Evolutionary conservation across 2,329 filamentous ascomycete genomes (phyloP).

Genomic region (Tolypocladium tropicale): DNA sequence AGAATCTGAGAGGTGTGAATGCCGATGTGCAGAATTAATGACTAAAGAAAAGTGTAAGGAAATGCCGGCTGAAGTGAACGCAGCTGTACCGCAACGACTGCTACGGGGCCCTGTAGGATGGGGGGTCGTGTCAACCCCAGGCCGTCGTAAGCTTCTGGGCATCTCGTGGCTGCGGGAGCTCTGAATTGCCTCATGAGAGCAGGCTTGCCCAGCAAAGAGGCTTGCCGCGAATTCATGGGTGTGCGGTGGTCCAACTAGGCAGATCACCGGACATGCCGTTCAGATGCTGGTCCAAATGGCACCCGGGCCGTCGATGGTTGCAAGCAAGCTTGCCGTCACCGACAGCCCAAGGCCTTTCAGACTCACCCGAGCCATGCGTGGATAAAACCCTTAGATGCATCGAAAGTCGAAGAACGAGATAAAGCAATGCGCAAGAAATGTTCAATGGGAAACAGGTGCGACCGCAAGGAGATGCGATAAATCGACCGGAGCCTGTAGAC

Average conservation of each 20-base stretch:
- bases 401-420: conserved; percentile 35
- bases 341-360: conserved; percentile 10
- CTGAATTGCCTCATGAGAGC: conserved; percentile 1
- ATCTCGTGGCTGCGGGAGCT: conserved; percentile 3
- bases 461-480: conserved; percentile 10
- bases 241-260: conserved; percentile 8
- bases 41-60: conserved; percentile 18
- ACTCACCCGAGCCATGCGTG: conserved; percentile 28
- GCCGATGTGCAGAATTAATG: conserved; percentile 10
- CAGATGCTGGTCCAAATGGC: conserved; percentile 16
- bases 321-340: conserved; percentile 2
- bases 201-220: neutral
- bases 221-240: neutral
- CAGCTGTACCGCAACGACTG: conserved; percentile 28
- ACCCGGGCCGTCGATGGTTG: conserved; percentile 4
- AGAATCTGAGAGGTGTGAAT: conserved; percentile 8
- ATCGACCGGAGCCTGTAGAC: conserved; percentile 7
- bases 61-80: conserved; percentile 18
- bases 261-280: conserved; percentile 30
- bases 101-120: conserved; percentile 5
- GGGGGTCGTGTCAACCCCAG: neutral
- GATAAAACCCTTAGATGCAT: conserved; percentile 24
- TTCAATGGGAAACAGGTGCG: conserved; percentile 13
- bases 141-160: conserved; percentile 3
- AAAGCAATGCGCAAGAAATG: conserved; percentile 25